Conservation (phyloP, 2,329 filamentous ascomycete species). For the Rhynchosporium agropyri region DNA sequence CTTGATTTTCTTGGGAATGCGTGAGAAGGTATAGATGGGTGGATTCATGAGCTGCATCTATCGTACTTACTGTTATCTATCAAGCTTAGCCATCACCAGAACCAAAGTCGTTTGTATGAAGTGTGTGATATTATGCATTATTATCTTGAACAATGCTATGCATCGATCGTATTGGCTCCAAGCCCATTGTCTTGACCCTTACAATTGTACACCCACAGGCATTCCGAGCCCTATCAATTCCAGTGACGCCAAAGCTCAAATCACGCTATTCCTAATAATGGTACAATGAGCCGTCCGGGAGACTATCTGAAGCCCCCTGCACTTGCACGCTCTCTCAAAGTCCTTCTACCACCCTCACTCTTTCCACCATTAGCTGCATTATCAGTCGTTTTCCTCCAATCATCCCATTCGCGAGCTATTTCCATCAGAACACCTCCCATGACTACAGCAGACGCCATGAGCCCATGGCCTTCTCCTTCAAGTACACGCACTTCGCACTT, state of each 20-base stretch:
- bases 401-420: conserved; percentile 91
- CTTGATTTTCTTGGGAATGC: background rate
- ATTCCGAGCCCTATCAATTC: conserved; percentile 1
- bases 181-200: conserved; percentile 10
- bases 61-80: too few relatives aligned
- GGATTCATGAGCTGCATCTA: background rate
- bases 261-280: conserved; percentile 14
- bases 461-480: conserved; percentile 87
- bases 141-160: conserved; percentile 20
- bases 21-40: background rate
- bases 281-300: background rate
- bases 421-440: conserved; percentile 96
- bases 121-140: conserved; percentile 23
- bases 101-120: background rate
- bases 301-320: conserved; percentile 39
- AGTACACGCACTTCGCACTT: conserved; percentile 89
- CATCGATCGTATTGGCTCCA: conserved; percentile 6
- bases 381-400: conserved; percentile 70
- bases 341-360: conserved; percentile 36
- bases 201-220: conserved; percentile 13
- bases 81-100: background rate
- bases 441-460: conserved; percentile 92
- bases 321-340: conserved; percentile 40
- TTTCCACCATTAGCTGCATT: conserved; percentile 30
- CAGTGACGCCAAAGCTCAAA: conserved; percentile 17